Base-by-base conservation (phyloP, 495 filamentous ascomycete genomes). In the Aspergillus sclerotiicarbonarius region DNA sequence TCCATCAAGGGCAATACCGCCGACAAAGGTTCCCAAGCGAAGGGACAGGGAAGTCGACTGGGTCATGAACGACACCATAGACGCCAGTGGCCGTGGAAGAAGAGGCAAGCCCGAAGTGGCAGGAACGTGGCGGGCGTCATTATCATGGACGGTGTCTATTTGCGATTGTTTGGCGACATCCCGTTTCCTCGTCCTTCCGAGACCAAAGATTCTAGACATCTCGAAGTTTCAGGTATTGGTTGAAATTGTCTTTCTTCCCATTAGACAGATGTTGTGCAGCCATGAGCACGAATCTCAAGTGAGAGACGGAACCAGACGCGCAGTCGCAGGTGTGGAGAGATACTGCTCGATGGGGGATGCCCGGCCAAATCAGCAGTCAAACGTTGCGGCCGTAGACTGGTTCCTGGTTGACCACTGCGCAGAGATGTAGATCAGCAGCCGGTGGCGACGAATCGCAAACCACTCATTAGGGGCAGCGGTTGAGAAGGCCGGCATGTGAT, bases 11-110 rank as follows among this genome's bases (percentile, higher is more conserved):
- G 86, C 82, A 39, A 83, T 79, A 5, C 84, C 83, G 2, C 87
- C 84, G 16, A 92, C 77, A 47, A 85, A 78, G 0, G 84, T 84
- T 6, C 87, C 84, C n/a, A 91, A 63, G n/a, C 87, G 84, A 35
- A 92, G 74, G 12, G 83, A 86, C 18, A 90, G 76, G 7, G 86
- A 85, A 3, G 87, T 86, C 0, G 87, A 88, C 58, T 85, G 82
- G 4, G 89, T 84, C 20, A 87, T 74, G 25, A 90, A 63, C 54
- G 87, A 90, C 47, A 92, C 82, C n/a, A 84, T 71, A 25, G 80
- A 87, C 13, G 89, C 89, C 18, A 90, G 72, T 9, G 85, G 81
- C 13, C 77, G 64, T 9, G 89, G 88, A 0, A 92, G 80, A 4
- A 92, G 80, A 1, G 88, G 88, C 21, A 75, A 68, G 29, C 84